Percentiles rank a stretch among this genome's conserved stretches.
phyloP scores from a whole-genome alignment of 139 green algal genomes.

The Pseudopediastrum boryanum region DNA sequence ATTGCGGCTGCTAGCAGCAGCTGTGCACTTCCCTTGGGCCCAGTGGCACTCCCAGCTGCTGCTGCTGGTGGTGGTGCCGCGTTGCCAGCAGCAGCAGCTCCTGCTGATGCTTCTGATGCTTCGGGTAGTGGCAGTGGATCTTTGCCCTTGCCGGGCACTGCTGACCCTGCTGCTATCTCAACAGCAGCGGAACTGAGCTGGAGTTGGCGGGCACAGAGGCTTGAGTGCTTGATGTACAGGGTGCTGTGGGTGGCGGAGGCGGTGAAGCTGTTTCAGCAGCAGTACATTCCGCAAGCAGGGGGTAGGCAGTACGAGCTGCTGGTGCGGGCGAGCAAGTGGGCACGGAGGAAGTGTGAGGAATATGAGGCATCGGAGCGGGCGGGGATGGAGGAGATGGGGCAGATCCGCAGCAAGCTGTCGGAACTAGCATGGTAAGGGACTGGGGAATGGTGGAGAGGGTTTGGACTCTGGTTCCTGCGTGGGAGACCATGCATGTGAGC shows the following conservation, averaged over 20 bases:
- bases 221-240: conserved; percentile 69
- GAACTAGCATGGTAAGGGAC: conserved; percentile 45
- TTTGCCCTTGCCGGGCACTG: neutral
- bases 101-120: neutral
- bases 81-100: conserved; percentile 10
- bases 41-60: neutral
- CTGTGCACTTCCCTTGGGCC: neutral
- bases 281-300: conserved; percentile 48
- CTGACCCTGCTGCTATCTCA: neutral
- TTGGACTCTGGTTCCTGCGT: no score
- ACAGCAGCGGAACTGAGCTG: conserved; percentile 45
- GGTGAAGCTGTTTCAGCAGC: conserved; percentile 57
- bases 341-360: conserved; percentile 57
- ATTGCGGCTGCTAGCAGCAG: conserved; percentile 2
- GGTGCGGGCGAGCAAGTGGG: conserved; percentile 54
- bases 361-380: conserved; percentile 55
- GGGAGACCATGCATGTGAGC: no score
- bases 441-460: no score
- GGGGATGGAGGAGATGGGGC: conserved; percentile 62
- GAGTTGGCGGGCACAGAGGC: conserved; percentile 51
- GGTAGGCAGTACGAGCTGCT: conserved; percentile 35
- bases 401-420: conserved; percentile 47
- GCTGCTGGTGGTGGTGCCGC: neutral
- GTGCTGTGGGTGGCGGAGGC: conserved; percentile 65
- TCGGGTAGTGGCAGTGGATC: neutral